phyloP scores from a whole-genome alignment of 2,329 filamentous ascomycete genomes.

The Capronia americana region DNA sequence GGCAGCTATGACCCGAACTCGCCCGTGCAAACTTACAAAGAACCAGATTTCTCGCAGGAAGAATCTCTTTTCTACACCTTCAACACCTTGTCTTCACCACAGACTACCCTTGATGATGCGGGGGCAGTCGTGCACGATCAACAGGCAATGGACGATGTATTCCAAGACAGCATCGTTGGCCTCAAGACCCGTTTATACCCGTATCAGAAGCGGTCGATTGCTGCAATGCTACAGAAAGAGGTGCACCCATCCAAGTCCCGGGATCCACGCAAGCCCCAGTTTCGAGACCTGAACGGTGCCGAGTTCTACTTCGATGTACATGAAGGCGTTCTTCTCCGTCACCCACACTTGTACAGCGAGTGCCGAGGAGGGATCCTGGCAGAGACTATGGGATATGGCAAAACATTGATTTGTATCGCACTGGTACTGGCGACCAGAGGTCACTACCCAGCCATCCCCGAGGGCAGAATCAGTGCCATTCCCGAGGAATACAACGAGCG shows the following conservation, averaged over 20 bases:
- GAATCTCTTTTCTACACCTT: constrained; percentile 59
- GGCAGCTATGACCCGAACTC: constrained; percentile 39
- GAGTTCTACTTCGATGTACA: constrained; percentile 74
- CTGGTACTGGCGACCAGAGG: constrained; percentile 77
- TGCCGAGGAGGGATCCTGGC: constrained; percentile 67
- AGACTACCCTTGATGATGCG: constrained; percentile 43
- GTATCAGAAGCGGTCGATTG: constrained; percentile 81
- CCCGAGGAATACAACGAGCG: constrained; percentile 51
- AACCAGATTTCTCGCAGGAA: constrained; percentile 42
- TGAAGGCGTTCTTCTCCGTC: constrained; percentile 65
- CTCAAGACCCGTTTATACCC: constrained; percentile 69
- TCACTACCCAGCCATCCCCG: constrained; percentile 70
- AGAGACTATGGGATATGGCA: constrained; percentile 68
- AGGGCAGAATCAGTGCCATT: constrained; percentile 59
- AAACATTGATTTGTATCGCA: constrained; percentile 84
- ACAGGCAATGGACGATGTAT: constrained; percentile 47
- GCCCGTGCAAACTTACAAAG: constrained; percentile 31
- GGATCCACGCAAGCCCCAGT: constrained; percentile 73
- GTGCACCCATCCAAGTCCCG: constrained; percentile 66
- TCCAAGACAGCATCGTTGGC: constrained; percentile 44
- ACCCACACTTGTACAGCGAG: constrained; percentile 76
- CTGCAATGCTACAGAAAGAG: constrained; percentile 84
- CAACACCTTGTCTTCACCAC: constrained; percentile 54
- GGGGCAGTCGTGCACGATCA: constrained; percentile 43
- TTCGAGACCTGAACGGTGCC: constrained; percentile 65